Base-by-base conservation (phyloP, 257 asterid species). In the Petunia axillaris region DNA sequence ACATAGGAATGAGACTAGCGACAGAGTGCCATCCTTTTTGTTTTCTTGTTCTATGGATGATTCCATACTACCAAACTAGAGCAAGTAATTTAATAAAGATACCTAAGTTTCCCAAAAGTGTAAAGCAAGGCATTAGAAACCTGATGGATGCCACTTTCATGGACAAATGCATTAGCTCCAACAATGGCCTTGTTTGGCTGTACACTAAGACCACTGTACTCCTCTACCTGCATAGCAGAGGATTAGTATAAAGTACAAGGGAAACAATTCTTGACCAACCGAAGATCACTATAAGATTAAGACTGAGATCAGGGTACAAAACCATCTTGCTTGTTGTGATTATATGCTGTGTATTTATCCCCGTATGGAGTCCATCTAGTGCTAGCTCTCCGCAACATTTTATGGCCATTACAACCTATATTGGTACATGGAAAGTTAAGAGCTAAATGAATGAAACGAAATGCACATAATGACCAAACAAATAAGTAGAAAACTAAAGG, bases 111-210 rank as follows among this genome's bases (percentile, higher is more conserved):
- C 7, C 52, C 1, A 3, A 4, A 50, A 13, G 9, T 2, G 54
- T 8, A 50, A 48, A 8, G 9, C 14, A 8, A 50, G 11, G 0
- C 54, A 50, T 25, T 25, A 25, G 25, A 48, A 50, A 92, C 98
- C 94, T 94, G 98, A 89, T 94, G 97, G 85, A 93, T 90, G 55
- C 98, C 97, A 88, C 98, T 93, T 87, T 91, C 97, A 90, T 93
- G 98, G 81, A 97, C 96, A 86, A 94, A 94, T 74, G 97, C 98
- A 87, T 94, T 94, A 81, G 97, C 96, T 81, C 98, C 98, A 81
- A 93, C 98, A 84, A 93, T 91, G 76, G 97, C 98, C 86, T 94
- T 94, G 85, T 94, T 97, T 48, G 97, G 97, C 89, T 94, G 98
- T 80, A 94, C 79, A 7, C 89, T 93, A 75, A 94, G 89, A 59